phyloP scores from a whole-genome alignment of 495 filamentous ascomycete species.

The Neurospora sp. region DNA sequence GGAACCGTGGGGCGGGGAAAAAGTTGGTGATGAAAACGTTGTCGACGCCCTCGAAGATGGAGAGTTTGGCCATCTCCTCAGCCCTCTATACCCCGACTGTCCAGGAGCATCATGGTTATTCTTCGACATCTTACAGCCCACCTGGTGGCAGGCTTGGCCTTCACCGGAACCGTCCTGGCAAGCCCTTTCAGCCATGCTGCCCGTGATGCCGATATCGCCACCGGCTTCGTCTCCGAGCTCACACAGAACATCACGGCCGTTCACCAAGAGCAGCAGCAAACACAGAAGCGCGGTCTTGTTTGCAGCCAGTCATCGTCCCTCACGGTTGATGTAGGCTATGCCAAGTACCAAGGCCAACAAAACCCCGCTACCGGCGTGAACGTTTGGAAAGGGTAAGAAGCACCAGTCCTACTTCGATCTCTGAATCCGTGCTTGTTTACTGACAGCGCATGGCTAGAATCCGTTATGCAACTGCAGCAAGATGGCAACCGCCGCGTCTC shows the following conservation, averaged over 20 bases:
- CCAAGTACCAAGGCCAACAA: constrained; percentile 28
- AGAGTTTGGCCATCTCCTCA: neutral
- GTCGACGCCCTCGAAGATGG: neutral
- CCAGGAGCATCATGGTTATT: neutral
- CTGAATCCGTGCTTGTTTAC: constrained; percentile 1
- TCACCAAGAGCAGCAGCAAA: neutral
- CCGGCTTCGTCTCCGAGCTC: constrained; percentile 13
- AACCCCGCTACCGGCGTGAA: constrained; percentile 25
- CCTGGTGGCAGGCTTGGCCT: neutral
- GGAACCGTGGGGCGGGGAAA: neutral
- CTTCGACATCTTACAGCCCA: neutral
- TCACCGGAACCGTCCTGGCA: neutral
- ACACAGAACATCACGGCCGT: constrained; percentile 11
- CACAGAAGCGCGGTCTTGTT: constrained; percentile 4
- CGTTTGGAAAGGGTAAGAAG: constrained; percentile 28
- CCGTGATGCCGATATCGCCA: constrained; percentile 6
- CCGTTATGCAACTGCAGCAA: constrained; percentile 24
- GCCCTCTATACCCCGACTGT: neutral
- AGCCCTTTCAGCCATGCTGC: neutral
- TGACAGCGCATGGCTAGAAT: constrained; percentile 9
- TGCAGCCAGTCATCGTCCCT: constrained; percentile 7
- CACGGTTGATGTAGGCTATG: constrained; percentile 30
- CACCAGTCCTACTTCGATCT: neutral
- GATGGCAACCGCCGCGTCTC: constrained; percentile 25
- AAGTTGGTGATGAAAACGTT: neutral